These are phyloP conservation scores for Chondrus crispus DNA, from an alignment of 23 red algal genomes.

Conservation along the genomic window DNA sequence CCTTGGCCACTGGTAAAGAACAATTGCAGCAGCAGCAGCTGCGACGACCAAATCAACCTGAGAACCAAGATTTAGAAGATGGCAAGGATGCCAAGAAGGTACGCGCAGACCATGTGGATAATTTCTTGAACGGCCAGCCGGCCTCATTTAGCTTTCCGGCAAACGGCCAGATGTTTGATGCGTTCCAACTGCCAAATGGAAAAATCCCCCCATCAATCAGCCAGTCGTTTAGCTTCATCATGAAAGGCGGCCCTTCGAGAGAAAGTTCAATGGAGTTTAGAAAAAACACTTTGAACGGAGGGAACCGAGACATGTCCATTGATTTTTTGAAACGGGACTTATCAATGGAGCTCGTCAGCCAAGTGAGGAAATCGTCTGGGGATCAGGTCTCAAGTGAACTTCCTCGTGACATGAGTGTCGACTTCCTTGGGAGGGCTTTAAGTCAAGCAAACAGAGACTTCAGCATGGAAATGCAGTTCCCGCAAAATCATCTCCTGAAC, in stretches of 20 bases:
- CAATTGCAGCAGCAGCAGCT: too few species aligned
- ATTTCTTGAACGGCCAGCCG: constrained; percentile 38
- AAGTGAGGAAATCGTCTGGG: not conserved
- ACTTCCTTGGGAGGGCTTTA: constrained; percentile 55
- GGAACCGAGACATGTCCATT: constrained; percentile 45
- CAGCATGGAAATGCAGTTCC: constrained; percentile 69
- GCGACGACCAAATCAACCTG: too few species aligned
- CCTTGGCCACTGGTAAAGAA: not conserved
- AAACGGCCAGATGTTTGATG: constrained; percentile 22
- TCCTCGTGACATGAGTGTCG: constrained; percentile 54
- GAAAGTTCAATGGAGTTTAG: constrained; percentile 65
- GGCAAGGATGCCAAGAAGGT: constrained; percentile 9
- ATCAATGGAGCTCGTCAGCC: constrained; percentile 48
- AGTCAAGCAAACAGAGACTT: constrained; percentile 31
- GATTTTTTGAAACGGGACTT: constrained; percentile 47
- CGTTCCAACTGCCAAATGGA: not conserved
- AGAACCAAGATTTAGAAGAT: not conserved
- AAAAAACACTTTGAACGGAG: constrained; percentile 21
- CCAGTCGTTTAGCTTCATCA: constrained; percentile 44
- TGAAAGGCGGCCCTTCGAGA: constrained; percentile 27
- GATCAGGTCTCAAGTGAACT: not conserved
- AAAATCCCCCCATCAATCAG: constrained; percentile 47
- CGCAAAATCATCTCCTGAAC: too few species aligned
- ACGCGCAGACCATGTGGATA: constrained; percentile 50
- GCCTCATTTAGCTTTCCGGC: not conserved